A percentile compares a stretch with the other conserved stretches of the same genome.
These are phyloP conservation scores for bread wheat (Triticum aestivum) DNA, from an alignment of 176 grass and related monocot species.

Conservation along the genomic window DNA sequence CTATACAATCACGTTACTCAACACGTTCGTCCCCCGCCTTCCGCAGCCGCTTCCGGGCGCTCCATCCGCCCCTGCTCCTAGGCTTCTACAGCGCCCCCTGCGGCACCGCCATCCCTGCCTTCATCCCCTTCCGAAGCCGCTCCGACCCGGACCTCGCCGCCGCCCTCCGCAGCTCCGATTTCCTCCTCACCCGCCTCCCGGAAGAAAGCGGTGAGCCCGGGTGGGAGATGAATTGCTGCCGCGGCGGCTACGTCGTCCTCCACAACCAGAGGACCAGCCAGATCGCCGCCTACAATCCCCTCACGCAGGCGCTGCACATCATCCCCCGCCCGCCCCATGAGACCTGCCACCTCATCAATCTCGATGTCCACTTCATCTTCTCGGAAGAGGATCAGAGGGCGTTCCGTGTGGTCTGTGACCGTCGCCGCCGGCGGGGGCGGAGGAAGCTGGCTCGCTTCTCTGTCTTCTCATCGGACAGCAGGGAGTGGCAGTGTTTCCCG, in stretches of 20 bases:
- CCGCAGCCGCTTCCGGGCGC: too few species aligned
- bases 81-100: not conserved
- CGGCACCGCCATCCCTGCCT: not conserved
- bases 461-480: too few species aligned
- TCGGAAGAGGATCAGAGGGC: not conserved
- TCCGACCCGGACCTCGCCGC: not conserved
- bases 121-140: not conserved
- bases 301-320: not conserved
- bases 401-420: too few species aligned
- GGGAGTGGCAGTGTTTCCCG: too few species aligned
- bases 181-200: not conserved
- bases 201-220: not conserved
- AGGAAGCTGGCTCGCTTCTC: too few species aligned
- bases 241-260: not conserved
- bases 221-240: not conserved
- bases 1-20: too few species aligned
- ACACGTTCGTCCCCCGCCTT: too few species aligned
- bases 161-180: not conserved
- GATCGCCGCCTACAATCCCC: not conserved
- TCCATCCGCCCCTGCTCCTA: not conserved
- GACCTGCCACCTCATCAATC: too few species aligned
- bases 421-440: too few species aligned
- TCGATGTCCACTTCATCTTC: not conserved
- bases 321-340: not conserved
- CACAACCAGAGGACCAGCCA: too few species aligned